These are phyloP conservation scores for Moniliella sp. DNA, from an alignment of 1,284 basidiomycete species.

Conservation along the genomic window DNA sequence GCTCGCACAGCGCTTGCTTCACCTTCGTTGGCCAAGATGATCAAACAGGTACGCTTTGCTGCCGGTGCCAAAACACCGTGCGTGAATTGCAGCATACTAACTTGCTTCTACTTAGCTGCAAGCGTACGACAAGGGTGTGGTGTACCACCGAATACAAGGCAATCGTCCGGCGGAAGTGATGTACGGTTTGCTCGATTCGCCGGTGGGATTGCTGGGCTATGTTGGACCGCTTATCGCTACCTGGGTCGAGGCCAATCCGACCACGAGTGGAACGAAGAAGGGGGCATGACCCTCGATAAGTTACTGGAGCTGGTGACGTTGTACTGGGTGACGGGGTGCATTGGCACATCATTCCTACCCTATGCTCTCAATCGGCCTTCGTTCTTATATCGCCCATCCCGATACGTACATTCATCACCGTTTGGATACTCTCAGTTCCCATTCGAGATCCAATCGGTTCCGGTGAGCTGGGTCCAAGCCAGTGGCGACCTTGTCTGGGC, in stretches of 20 bases:
- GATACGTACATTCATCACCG: constrained; percentile 9
- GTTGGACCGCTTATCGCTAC: constrained; percentile 8
- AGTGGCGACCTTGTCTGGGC: constrained; percentile 12
- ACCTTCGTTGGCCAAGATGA: no score
- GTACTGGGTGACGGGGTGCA: constrained; percentile 5
- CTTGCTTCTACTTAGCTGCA: no score
- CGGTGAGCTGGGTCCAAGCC: constrained; percentile 8
- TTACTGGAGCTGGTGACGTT: constrained; percentile 4
- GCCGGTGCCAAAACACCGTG: no score
- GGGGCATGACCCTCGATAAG: constrained; percentile 3
- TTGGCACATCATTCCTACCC: constrained; percentile 18
- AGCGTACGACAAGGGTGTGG: no score
- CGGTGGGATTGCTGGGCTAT: constrained; percentile 15
- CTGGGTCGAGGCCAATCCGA: background rate
- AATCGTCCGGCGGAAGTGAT: constrained; percentile 9
- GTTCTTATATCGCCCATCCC: constrained; percentile 7
- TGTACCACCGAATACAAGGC: constrained; percentile 16
- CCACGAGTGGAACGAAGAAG: background rate
- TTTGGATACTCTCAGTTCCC: constrained; percentile 12
- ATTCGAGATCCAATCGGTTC: constrained; percentile 12
- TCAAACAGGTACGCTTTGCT: no score
- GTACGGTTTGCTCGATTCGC: constrained; percentile 14
- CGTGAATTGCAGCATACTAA: no score
- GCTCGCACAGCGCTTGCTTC: no score
- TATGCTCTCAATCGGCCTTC: constrained; percentile 12